Evolutionary conservation across 345 rosid genomes (phyloP), one percentile per base, ranked within the genome.

Genomic region (Diplotaxis tenuifolia): DNA sequence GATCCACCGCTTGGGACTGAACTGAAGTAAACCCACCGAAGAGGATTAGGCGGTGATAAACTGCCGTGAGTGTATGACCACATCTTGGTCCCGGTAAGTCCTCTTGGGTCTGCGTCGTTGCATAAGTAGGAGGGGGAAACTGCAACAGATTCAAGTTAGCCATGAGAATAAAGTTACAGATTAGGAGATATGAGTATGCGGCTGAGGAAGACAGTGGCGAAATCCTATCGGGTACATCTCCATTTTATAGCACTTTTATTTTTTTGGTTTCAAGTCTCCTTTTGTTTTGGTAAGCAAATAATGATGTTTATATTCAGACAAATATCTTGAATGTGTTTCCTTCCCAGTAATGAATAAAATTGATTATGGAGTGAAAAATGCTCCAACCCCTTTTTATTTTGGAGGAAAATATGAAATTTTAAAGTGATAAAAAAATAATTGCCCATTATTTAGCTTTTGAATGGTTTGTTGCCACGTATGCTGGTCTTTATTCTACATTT

Each of bases 11-110:
- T 84, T 69, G 84, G 82, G 40, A 86, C 84, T 75, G 91, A 89
- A 8, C n/a, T n/a, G n/a, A n/a, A n/a, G 91, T 85, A 73, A 86
- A 85, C 69, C 97, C 98, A 10, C 96, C 98, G 32, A 93, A 93
- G 64, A 93, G 96, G 75, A 47, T 47, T 31, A 91, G 83, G 16
- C 87, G 85, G 27, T 91, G 88, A 12, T 80, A 84, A 38, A 91
- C 84, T 47, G 92, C 83, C 61, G 98, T 91, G 61, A 93, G 87
- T 14, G 97, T 84, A 75, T 91, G 97, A 31, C 72, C 81, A 59
- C 90, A 89, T 78, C 98, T 86, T 12, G 89, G 87, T 52, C 96
- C 96, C 2, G 98, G 98, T 9, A 82, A 84, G 32, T 91, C 94
- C 15, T 83, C 94, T 9, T 81, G 89, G 47, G 84, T 78, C 71